Percentiles rank a stretch among this genome's conserved stretches.
Evolutionary conservation across 805 yeast genomes (phyloP).

Genomic region (Metschnikowia sp.): DNA sequence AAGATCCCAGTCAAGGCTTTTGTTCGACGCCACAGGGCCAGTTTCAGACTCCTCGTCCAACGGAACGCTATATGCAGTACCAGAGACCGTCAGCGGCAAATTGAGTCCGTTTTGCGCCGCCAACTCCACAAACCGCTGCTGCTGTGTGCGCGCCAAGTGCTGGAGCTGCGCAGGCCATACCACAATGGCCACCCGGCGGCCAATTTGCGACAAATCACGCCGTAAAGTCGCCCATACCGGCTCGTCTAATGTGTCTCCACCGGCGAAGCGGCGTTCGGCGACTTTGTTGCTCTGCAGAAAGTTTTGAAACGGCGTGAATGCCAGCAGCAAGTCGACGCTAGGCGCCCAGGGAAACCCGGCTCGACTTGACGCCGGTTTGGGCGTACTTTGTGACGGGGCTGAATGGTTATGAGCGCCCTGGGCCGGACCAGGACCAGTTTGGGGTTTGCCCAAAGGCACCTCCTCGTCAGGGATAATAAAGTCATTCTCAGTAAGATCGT

Average conservation of each 20-base stretch:
- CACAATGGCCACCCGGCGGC: slow-evolving; percentile 35
- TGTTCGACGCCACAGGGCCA: slow-evolving; percentile 8
- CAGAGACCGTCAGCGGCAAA: slow-evolving; percentile 32
- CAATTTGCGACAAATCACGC: slow-evolving; percentile 37
- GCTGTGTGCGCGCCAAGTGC: slow-evolving; percentile 35
- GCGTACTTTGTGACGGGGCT: background rate
- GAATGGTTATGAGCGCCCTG: background rate
- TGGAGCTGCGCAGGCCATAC: slow-evolving; percentile 44
- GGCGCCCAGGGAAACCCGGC: slow-evolving; percentile 15
- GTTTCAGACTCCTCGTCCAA: slow-evolving; percentile 10
- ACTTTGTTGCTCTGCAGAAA: slow-evolving; percentile 17
- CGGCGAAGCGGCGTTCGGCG: slow-evolving; percentile 53
- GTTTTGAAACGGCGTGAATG: slow-evolving; percentile 17
- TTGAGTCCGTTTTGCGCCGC: slow-evolving; percentile 35
- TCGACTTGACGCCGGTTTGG: background rate
- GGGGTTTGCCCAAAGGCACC: background rate
- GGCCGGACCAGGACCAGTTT: background rate
- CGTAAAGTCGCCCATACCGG: slow-evolving; percentile 56
- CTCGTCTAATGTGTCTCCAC: slow-evolving; percentile 72
- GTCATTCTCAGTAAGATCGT: slow-evolving; percentile 4
- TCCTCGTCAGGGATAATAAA: slow-evolving; percentile 40
- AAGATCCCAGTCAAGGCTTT: slow-evolving; percentile 52
- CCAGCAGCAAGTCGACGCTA: slow-evolving; percentile 15
- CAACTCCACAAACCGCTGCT: slow-evolving; percentile 29
- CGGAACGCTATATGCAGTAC: slow-evolving; percentile 27